phyloP scores from a whole-genome alignment of 768 basidiomycete genomes.

The Zangia roseola region DNA sequence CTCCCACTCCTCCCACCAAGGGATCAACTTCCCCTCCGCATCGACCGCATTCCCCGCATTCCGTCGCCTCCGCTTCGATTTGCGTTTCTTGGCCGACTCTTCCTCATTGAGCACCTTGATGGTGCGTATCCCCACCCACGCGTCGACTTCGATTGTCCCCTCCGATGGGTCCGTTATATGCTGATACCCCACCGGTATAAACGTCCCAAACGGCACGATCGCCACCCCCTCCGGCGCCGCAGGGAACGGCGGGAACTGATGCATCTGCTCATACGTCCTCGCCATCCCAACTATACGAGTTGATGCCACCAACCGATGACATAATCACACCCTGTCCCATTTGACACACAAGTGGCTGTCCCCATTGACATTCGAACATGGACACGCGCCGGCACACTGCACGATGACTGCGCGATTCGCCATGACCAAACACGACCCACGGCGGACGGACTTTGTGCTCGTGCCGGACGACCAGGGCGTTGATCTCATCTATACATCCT shows the following conservation, averaged over 20 bases:
- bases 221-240: conserved; percentile 36
- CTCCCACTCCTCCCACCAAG: conserved; percentile 36
- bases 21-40: conserved; percentile 20
- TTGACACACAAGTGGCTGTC: too few relatives aligned
- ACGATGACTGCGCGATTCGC: conserved; percentile 22
- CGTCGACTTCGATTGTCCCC: conserved; percentile 27
- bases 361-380: too few relatives aligned
- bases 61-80: conserved; percentile 7
- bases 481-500: conserved; percentile 15
- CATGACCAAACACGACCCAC: conserved; percentile 26
- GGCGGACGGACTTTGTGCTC: conserved; percentile 24
- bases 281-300: too few relatives aligned
- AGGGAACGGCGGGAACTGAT: conserved; percentile 51
- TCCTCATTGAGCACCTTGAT: conserved; percentile 26
- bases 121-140: conserved; percentile 20
- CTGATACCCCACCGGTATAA: conserved; percentile 28
- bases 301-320: too few relatives aligned
- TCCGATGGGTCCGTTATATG: conserved; percentile 4
- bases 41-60: conserved; percentile 24
- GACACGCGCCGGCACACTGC: too few relatives aligned
- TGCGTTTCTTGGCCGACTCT: conserved; percentile 19
- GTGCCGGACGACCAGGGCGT: background rate
- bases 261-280: background rate
- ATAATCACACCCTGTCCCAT: conserved; percentile 1
- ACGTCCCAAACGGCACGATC: conserved; percentile 45